A percentile compares a stretch with the other conserved stretches of the same genome.
Conservation (phyloP, 352 stramenopile genomes). For the Phytopythium cucurbitacearum region DNA sequence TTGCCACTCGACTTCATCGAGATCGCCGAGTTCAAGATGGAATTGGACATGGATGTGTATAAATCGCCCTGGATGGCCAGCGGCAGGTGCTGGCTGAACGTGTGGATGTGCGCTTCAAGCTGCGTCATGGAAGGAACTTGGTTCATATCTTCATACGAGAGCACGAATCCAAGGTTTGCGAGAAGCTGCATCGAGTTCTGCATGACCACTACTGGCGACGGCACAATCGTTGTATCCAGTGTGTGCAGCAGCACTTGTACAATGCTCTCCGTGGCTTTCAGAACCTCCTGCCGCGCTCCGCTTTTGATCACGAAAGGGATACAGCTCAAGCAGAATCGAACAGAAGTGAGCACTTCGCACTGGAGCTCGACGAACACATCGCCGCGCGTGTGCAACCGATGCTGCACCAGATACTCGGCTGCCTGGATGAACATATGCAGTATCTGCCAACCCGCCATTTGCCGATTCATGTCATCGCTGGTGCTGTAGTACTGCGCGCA, state of each 20-base stretch:
- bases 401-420: slow-evolving; percentile 53
- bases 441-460: slow-evolving; percentile 64
- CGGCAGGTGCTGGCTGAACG: slow-evolving; percentile 68
- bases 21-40: slow-evolving; percentile 71
- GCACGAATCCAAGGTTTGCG: slow-evolving; percentile 53
- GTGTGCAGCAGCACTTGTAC: slow-evolving; percentile 51
- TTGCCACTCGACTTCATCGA: slow-evolving; percentile 38
- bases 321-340: slow-evolving; percentile 54
- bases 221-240: slow-evolving; percentile 61
- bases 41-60: slow-evolving; percentile 79
- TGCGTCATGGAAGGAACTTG: slow-evolving; percentile 66
- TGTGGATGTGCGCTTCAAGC: slow-evolving; percentile 63
- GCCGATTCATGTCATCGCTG: slow-evolving; percentile 43
- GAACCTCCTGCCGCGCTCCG: slow-evolving; percentile 42
- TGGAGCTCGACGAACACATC: slow-evolving; percentile 51
- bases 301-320: slow-evolving; percentile 57
- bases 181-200: slow-evolving; percentile 66
- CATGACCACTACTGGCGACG: slow-evolving; percentile 57
- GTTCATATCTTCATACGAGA: slow-evolving; percentile 66
- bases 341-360: slow-evolving; percentile 60
- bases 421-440: slow-evolving; percentile 60
- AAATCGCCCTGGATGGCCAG: slow-evolving; percentile 69
- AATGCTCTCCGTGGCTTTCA: slow-evolving; percentile 46
- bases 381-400: slow-evolving; percentile 52
- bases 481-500: slow-evolving; percentile 57